Conservation (phyloP, 306 rosid species). For the Acacia crassicarpa region DNA sequence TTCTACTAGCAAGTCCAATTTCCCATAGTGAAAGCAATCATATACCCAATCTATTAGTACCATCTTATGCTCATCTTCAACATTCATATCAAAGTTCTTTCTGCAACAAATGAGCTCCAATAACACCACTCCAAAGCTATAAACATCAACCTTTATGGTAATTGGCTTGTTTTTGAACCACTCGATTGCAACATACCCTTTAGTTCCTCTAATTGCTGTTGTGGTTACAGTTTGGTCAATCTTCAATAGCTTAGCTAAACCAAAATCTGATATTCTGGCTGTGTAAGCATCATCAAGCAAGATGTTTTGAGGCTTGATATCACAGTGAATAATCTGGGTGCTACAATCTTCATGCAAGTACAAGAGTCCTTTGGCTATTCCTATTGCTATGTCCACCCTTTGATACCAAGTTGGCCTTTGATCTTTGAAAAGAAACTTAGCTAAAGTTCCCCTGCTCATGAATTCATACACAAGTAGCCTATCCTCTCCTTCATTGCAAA, state of each 20-base stretch:
- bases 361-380: not conserved
- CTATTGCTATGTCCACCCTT: not conserved
- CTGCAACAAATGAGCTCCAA: not conserved
- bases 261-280: not conserved
- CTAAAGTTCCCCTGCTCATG: not conserved
- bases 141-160: not conserved
- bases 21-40: not conserved
- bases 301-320: not conserved
- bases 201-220: not conserved
- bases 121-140: not conserved
- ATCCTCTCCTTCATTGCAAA: constrained; percentile 12
- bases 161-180: not conserved
- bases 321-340: not conserved
- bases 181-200: not conserved
- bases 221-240: not conserved
- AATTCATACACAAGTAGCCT: not conserved
- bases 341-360: not conserved
- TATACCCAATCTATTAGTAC: not conserved
- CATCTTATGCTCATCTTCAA: not conserved
- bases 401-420: not conserved
- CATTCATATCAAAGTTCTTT: not conserved
- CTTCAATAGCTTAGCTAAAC: not conserved
- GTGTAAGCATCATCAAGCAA: not conserved
- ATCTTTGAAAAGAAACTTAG: not conserved
- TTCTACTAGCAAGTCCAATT: not conserved